Evolutionary conservation across 1,284 basidiomycete genomes (phyloP).

Genomic region (Neotropicomus parvogracilis): DNA sequence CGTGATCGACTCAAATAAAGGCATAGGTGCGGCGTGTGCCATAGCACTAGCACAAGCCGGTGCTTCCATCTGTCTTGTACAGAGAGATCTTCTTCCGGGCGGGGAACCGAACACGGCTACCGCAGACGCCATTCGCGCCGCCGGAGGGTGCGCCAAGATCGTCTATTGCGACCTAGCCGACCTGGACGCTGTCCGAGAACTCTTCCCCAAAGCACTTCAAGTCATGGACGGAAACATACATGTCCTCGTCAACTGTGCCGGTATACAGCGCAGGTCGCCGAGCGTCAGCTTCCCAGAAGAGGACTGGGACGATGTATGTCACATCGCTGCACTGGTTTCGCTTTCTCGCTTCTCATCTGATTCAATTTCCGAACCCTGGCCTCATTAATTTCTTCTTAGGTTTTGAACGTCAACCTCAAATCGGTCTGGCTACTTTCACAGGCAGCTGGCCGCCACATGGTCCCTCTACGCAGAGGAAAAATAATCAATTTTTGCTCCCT

Average conservation of each 20-base stretch:
- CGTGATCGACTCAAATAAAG: slow-evolving; percentile 41
- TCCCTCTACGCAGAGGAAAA: slow-evolving; percentile 68
- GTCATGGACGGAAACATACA: slow-evolving; percentile 69
- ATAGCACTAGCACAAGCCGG: slow-evolving; percentile 76
- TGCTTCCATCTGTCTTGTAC: slow-evolving; percentile 77
- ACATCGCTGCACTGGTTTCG: slow-evolving; percentile 10
- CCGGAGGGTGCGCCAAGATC: slow-evolving; percentile 45
- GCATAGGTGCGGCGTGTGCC: slow-evolving; percentile 72
- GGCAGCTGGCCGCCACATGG: slow-evolving; percentile 78
- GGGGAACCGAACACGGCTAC: slow-evolving; percentile 52
- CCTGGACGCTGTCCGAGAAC: slow-evolving; percentile 57
- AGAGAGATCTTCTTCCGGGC: slow-evolving; percentile 45
- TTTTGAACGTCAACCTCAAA: slow-evolving; percentile 76
- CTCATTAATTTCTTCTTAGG: slow-evolving; percentile 41
- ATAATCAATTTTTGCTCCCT: slow-evolving; percentile 82
- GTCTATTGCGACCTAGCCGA: slow-evolving; percentile 78
- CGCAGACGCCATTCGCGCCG: slow-evolving; percentile 47
- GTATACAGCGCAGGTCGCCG: slow-evolving; percentile 86
- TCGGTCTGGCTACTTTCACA: slow-evolving; percentile 74
- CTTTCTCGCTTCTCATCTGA: slow-evolving; percentile 13
- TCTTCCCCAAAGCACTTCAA: slow-evolving; percentile 64
- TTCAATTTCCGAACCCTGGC: slow-evolving; percentile 13
- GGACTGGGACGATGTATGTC: slow-evolving; percentile 86
- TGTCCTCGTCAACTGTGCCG: slow-evolving; percentile 91
- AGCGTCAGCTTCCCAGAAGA: slow-evolving; percentile 78